Conservation (phyloP, 192 early-diverging fungal genomes). For the Linnemannia exigua region DNA sequence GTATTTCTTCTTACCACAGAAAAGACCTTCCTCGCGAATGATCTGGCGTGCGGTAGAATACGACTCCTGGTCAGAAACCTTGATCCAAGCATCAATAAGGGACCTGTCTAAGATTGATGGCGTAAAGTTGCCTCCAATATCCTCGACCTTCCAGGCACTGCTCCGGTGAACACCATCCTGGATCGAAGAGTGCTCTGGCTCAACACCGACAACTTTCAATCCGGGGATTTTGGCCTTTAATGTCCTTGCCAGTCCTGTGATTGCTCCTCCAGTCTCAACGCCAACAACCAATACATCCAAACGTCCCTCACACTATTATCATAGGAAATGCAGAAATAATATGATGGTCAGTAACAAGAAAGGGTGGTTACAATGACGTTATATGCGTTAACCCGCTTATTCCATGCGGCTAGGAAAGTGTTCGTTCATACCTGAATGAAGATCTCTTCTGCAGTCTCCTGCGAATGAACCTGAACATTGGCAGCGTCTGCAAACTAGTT, state of each 20-base stretch:
- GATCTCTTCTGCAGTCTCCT: slow-evolving; percentile 74
- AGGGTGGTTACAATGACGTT: neutral
- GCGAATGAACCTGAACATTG: slow-evolving; percentile 59
- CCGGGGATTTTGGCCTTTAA: slow-evolving; percentile 67
- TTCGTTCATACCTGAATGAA: slow-evolving; percentile 64
- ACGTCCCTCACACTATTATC: slow-evolving; percentile 37
- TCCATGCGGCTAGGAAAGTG: neutral
- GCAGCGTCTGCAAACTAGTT: slow-evolving; percentile 35
- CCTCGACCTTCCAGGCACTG: slow-evolving; percentile 77
- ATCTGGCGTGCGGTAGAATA: slow-evolving; percentile 78
- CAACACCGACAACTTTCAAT: slow-evolving; percentile 76
- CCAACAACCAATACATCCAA: slow-evolving; percentile 77
- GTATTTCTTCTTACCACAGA: slow-evolving; percentile 57
- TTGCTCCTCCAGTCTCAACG: slow-evolving; percentile 76
- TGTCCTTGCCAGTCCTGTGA: slow-evolving; percentile 71
- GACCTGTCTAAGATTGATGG: slow-evolving; percentile 66
- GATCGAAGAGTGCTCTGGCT: slow-evolving; percentile 75
- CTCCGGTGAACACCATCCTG: slow-evolving; percentile 46
- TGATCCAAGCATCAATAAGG: slow-evolving; percentile 74
- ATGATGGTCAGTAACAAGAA: neutral
- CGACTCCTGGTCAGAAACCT: slow-evolving; percentile 77
- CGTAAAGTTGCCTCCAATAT: slow-evolving; percentile 77
- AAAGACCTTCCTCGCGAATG: slow-evolving; percentile 71
- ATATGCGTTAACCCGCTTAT: neutral
- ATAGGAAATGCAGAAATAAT: neutral